A percentile compares a stretch with the other conserved stretches of the same genome.
These are phyloP conservation scores for Cladosporium sp. DNA, from an alignment of 2,329 filamentous ascomycete species.

Conservation along the genomic window DNA sequence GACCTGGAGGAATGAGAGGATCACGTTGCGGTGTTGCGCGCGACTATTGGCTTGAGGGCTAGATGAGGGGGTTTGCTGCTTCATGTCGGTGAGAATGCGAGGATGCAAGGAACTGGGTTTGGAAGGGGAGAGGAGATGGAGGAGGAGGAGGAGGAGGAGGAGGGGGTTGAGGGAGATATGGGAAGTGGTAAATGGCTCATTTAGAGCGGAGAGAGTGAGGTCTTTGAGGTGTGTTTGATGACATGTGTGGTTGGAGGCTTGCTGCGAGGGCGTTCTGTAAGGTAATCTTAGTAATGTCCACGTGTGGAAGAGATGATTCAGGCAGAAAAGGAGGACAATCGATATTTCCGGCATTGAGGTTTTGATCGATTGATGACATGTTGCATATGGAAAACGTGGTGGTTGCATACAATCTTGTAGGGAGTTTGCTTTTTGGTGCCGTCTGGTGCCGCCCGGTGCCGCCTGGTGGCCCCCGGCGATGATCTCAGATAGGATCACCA, in stretches of 20 bases:
- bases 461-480: too few species aligned
- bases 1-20: not conserved
- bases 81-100: constrained; percentile 11
- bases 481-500: too few species aligned
- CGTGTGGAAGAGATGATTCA: too few species aligned
- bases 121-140: not conserved
- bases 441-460: too few species aligned
- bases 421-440: too few species aligned
- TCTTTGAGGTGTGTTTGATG: not conserved
- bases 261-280: too few species aligned
- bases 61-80: not conserved
- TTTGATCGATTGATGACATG: not conserved
- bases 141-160: too few species aligned
- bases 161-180: too few species aligned
- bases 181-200: constrained; percentile 12
- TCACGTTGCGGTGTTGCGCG: constrained; percentile 1
- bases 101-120: constrained; percentile 5
- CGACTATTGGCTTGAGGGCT: constrained; percentile 7
- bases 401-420: too few species aligned
- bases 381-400: not conserved
- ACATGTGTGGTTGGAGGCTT: not conserved
- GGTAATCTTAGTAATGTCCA: too few species aligned
- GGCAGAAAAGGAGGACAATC: too few species aligned
- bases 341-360: not conserved
- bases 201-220: not conserved